These are phyloP conservation scores for Rosa rugosa DNA, from an alignment of 306 rosid genomes.

Conservation along the genomic window DNA sequence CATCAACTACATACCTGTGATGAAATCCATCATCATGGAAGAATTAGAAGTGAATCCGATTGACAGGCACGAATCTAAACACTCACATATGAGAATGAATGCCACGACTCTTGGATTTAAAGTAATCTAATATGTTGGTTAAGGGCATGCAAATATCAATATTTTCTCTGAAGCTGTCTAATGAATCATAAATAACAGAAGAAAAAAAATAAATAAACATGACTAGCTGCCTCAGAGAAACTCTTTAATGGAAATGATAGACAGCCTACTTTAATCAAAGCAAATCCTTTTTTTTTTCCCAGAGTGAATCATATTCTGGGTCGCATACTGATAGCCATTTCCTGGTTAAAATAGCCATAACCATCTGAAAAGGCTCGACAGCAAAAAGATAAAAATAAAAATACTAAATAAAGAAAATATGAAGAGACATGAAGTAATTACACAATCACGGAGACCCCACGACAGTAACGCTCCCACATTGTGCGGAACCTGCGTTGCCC, in stretches of 20 bases:
- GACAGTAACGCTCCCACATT: constrained; percentile 99
- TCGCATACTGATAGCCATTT: constrained; percentile 7
- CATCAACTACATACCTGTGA: constrained; percentile 81
- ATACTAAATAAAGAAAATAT: constrained; percentile 7
- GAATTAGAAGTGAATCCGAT: constrained; percentile 1
- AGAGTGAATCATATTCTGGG: neutral
- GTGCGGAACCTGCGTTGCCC: constrained; percentile 92
- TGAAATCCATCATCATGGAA: constrained; percentile 29
- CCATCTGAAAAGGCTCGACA: constrained; percentile 5
- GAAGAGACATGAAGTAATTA: constrained; percentile 38
- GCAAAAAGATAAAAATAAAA: neutral
- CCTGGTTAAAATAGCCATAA: neutral
- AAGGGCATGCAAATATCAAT: neutral
- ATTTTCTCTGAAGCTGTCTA: neutral
- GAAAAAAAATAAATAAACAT: neutral
- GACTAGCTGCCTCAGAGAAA: neutral
- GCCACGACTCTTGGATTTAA: neutral
- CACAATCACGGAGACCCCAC: constrained; percentile 95
- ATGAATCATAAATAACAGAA: neutral
- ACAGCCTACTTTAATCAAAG: neutral
- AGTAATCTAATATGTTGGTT: neutral
- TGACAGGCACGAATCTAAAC: constrained; percentile 7
- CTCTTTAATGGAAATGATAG: neutral
- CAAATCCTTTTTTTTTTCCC: neutral
- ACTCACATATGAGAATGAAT: neutral